Conservation (phyloP, 495 filamentous ascomycete species). For the Lepraria neglecta region DNA sequence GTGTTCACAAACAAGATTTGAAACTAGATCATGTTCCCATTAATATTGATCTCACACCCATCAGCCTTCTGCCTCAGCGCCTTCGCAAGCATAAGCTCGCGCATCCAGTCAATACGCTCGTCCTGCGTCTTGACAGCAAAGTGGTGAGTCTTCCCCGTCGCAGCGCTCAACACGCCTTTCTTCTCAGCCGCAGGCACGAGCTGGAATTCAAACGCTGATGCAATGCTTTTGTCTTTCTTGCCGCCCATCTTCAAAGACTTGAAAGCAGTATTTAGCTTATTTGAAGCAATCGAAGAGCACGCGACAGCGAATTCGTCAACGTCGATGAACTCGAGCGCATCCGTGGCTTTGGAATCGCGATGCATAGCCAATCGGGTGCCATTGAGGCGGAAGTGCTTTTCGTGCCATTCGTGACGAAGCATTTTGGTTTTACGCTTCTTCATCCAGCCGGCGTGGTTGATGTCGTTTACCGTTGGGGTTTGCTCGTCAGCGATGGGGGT, state of each 20-base stretch:
- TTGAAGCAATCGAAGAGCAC: conserved; percentile 66
- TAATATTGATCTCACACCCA: conserved; percentile 73
- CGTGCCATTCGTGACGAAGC: conserved; percentile 89
- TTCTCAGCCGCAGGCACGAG: conserved; percentile 70
- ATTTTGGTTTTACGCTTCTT: conserved; percentile 89
- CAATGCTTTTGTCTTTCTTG: conserved; percentile 39
- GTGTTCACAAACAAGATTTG: too few relatives aligned
- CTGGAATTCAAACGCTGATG: conserved; percentile 80
- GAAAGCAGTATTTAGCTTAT: conserved; percentile 69
- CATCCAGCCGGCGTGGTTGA: conserved; percentile 77
- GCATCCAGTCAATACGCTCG: conserved; percentile 96
- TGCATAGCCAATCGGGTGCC: conserved; percentile 83
- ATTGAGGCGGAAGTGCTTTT: conserved; percentile 76
- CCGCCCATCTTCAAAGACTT: conserved; percentile 68
- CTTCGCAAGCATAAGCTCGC: conserved; percentile 94
- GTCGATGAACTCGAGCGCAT: conserved; percentile 76
- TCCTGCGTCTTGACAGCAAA: conserved; percentile 84
- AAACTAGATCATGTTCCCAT: conserved; percentile 69
- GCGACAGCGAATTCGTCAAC: conserved; percentile 94
- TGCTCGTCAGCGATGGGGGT: conserved; percentile 30
- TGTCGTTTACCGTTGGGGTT: conserved; percentile 31
- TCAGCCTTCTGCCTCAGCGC: conserved; percentile 75
- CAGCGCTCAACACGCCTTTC: conserved; percentile 39
- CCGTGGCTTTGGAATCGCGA: conserved; percentile 51
- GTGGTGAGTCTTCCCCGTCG: conserved; percentile 73